Evolutionary conservation across 306 rosid genomes (phyloP), one percentile per base, ranked within the genome.

Genomic region (Corylus americana): DNA sequence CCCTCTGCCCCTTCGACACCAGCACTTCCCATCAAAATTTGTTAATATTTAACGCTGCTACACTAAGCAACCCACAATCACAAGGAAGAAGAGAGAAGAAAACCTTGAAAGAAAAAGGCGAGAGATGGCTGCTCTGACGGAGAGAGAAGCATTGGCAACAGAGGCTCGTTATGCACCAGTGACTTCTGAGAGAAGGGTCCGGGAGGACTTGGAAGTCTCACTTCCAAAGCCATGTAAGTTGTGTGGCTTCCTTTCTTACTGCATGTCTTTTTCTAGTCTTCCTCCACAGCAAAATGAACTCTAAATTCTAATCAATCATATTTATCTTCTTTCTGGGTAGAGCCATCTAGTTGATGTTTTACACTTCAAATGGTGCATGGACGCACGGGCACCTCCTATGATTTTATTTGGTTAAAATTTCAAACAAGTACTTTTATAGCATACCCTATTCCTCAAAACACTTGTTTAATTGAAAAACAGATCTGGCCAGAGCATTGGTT

Each of bases 221-320:
- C 79, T 94, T 51, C 92, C 95, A 6, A 94, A 94, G 79, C 97
- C 97, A 74, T 91, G 97, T 91, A 29, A 39, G 82, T 50, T 39
- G 13, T 18, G 16, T 12, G 22, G 22, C 22, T 55, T 61, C 61
- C 51, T 5, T 3, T 16, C 8, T n/a, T 14, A 13, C 44, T 61
- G 14, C 37, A 14, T 27, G 7, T 27, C 7, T 11, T 27, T 13
- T 13, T 29, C 12, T 27, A 13, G 20, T 35, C 70, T 7, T 63
- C 70, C 12, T 35, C 17, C 44, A 64, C 10, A 37, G 3, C 20
- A 31, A 64, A 64, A 12, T 31, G 22, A 31, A 63, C 70, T 35
- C 8, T 62, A 27, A 29, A 31, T 31, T 31, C 29, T 13, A 62
- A 62, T 62, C 44, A 7, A 12, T 39, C 44, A 39, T 42, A 62